Percentiles rank a stretch among this genome's conserved stretches.
phyloP scores from a whole-genome alignment of 352 stramenopile species.

The Phytophthora lateralis region DNA sequence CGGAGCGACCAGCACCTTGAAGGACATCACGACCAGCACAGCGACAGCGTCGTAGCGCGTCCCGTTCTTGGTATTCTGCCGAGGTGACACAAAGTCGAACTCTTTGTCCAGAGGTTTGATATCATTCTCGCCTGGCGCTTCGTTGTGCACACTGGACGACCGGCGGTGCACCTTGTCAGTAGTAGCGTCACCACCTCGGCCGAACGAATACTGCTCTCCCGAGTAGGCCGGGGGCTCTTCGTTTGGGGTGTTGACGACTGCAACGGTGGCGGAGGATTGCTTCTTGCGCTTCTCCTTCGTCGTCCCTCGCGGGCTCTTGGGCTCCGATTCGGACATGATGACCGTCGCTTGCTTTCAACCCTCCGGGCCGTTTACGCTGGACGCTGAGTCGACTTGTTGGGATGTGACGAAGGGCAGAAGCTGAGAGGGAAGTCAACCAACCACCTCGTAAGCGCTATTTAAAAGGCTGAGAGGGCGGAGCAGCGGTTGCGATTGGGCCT shows the following conservation, averaged over 20 bases:
- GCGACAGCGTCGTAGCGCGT: constrained; percentile 35
- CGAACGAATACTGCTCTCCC: constrained; percentile 33
- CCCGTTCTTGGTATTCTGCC: constrained; percentile 21
- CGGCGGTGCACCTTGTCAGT: constrained; percentile 27
- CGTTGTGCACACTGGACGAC: constrained; percentile 15
- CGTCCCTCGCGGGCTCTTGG: constrained; percentile 24
- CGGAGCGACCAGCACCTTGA: constrained; percentile 42
- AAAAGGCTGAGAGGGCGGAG: constrained; percentile 5
- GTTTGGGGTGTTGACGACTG: constrained; percentile 34
- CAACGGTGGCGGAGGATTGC: constrained; percentile 38
- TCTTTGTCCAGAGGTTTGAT: constrained; percentile 29
- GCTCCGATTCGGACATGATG: constrained; percentile 32
- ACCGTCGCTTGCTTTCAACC: neutral
- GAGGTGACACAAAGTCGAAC: constrained; percentile 34
- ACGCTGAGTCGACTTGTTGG: constrained; percentile 22
- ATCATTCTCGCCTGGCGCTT: constrained; percentile 5
- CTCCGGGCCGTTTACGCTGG: constrained; percentile 5
- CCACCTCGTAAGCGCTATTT: constrained; percentile 6
- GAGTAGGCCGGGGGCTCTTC: constrained; percentile 23
- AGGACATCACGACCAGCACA: constrained; percentile 42
- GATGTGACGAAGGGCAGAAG: constrained; percentile 8
- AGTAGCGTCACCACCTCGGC: constrained; percentile 14
- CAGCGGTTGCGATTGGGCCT: constrained; percentile 8
- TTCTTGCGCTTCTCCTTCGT: constrained; percentile 44
- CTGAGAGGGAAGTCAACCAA: neutral